phyloP scores from a whole-genome alignment of 2,329 filamentous ascomycete genomes.

The Cercospora sesami region DNA sequence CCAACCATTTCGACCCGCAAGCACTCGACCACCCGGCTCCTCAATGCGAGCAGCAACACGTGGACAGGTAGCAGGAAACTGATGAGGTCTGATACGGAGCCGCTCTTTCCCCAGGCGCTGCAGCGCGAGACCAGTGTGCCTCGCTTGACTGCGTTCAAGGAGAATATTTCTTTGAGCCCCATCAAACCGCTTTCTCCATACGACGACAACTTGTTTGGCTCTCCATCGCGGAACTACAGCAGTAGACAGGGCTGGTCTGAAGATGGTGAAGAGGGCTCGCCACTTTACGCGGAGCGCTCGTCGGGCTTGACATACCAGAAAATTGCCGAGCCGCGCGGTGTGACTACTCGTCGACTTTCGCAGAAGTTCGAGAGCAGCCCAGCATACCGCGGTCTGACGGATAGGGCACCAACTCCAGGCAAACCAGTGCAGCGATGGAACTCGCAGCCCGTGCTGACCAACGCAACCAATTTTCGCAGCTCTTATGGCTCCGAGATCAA shows the following conservation, averaged over 20 bases:
- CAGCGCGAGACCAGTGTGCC: slow-evolving; percentile 21
- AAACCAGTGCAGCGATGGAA: slow-evolving; percentile 35
- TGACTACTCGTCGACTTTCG: slow-evolving; percentile 17
- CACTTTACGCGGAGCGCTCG: slow-evolving; percentile 3
- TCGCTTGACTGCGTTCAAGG: slow-evolving; percentile 37
- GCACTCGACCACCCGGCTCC: slow-evolving; percentile 29
- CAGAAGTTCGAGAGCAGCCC: slow-evolving; percentile 34
- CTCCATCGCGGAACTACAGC: slow-evolving; percentile 23
- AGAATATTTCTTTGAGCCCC: slow-evolving; percentile 37
- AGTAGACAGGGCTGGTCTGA: slow-evolving; percentile 24
- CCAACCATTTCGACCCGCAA: slow-evolving; percentile 31
- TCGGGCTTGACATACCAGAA: slow-evolving; percentile 7
- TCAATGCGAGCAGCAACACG: slow-evolving; percentile 18
- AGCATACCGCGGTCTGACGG: slow-evolving; percentile 26
- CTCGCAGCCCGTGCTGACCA: slow-evolving; percentile 36
- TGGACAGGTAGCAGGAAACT: slow-evolving; percentile 26
- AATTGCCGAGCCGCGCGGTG: not conserved
- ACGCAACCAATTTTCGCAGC: slow-evolving; percentile 28
- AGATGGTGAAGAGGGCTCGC: slow-evolving; percentile 14
- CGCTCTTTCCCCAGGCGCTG: slow-evolving; percentile 30
- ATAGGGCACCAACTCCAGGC: slow-evolving; percentile 27
- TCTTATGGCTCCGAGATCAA: slow-evolving; percentile 34
- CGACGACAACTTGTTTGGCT: slow-evolving; percentile 24
- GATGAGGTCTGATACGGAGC: slow-evolving; percentile 39
- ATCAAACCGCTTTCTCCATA: slow-evolving; percentile 30